Percentiles rank a stretch among this genome's conserved stretches.
phyloP scores from a whole-genome alignment of 2,329 filamentous ascomycete genomes.

The Dactylella cylindrospora region DNA sequence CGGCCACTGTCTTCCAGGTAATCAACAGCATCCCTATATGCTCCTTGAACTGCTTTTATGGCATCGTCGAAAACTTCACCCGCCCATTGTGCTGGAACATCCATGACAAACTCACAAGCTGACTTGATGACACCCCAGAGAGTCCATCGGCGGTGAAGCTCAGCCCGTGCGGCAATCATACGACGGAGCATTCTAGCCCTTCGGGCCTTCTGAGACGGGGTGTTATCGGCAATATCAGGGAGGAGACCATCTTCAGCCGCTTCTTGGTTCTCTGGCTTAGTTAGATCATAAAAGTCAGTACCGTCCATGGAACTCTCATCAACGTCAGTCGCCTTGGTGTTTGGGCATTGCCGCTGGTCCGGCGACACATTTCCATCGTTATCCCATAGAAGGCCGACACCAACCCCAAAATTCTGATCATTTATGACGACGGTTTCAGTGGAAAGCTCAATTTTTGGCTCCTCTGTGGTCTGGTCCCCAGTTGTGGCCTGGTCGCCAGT shows the following conservation, averaged over 20 bases:
- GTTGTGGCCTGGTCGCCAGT: background rate
- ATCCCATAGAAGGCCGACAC: conserved; percentile 4
- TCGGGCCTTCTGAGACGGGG: background rate
- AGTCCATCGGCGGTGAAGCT: conserved; percentile 9
- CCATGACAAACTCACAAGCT: conserved; percentile 6
- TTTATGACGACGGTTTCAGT: conserved; percentile 2
- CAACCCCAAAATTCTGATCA: conserved; percentile 4
- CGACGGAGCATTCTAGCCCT: conserved; percentile 2
- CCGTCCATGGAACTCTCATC: conserved; percentile 6
- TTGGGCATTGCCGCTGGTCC: conserved; percentile 11
- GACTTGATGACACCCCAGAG: conserved; percentile 10
- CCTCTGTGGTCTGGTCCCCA: background rate
- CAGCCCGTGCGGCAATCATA: background rate
- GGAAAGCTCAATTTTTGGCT: no score
- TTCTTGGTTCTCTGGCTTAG: conserved; percentile 1
- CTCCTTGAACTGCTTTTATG: conserved; percentile 7
- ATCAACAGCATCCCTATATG: conserved; percentile 7
- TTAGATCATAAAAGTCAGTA: conserved; percentile 9
- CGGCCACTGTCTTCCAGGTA: conserved; percentile 6
- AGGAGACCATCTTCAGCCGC: conserved; percentile 10
- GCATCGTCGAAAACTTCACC: conserved; percentile 7
- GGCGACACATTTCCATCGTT: background rate
- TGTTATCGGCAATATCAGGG: conserved; percentile 9
- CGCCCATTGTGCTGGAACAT: conserved; percentile 7
- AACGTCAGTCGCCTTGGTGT: conserved; percentile 2